Conservation (phyloP, 2,329 filamentous ascomycete genomes). For the Teratosphaeria gauchensis region DNA sequence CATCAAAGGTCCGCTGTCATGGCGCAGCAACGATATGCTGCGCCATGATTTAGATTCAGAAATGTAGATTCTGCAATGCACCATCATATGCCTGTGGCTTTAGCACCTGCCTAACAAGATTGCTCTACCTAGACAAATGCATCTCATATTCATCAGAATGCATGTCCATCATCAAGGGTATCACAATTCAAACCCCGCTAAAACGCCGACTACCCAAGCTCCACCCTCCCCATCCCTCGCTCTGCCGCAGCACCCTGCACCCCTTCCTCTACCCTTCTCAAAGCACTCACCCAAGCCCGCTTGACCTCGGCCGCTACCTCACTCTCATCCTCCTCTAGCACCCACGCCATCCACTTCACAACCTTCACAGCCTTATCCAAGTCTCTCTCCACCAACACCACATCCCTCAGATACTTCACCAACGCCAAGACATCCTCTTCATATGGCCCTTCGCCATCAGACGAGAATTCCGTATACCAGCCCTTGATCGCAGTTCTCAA, state of each 20-base stretch:
- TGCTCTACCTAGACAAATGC: too few species aligned
- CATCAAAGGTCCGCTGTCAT: too few species aligned
- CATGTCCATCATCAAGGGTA: background rate
- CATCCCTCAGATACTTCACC: constrained; percentile 58
- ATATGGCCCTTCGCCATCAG: constrained; percentile 47
- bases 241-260: constrained; percentile 35
- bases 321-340: constrained; percentile 22
- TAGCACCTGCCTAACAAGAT: too few species aligned
- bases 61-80: too few species aligned
- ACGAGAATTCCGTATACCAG: constrained; percentile 64
- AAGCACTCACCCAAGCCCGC: constrained; percentile 27
- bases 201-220: constrained; percentile 23
- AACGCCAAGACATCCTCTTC: constrained; percentile 66
- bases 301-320: constrained; percentile 17
- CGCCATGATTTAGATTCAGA: too few species aligned
- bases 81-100: too few species aligned
- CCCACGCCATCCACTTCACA: constrained; percentile 52
- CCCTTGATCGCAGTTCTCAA: constrained; percentile 63
- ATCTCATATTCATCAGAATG: too few species aligned
- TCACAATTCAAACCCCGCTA: background rate
- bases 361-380: constrained; percentile 63
- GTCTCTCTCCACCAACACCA: constrained; percentile 67
- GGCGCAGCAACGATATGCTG: too few species aligned
- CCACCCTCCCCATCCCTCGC: constrained; percentile 38
- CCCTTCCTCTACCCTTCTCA: constrained; percentile 31